Evolutionary conservation across 192 early-diverging fungal genomes (phyloP).

Genomic region (Backusella morwellensis): DNA sequence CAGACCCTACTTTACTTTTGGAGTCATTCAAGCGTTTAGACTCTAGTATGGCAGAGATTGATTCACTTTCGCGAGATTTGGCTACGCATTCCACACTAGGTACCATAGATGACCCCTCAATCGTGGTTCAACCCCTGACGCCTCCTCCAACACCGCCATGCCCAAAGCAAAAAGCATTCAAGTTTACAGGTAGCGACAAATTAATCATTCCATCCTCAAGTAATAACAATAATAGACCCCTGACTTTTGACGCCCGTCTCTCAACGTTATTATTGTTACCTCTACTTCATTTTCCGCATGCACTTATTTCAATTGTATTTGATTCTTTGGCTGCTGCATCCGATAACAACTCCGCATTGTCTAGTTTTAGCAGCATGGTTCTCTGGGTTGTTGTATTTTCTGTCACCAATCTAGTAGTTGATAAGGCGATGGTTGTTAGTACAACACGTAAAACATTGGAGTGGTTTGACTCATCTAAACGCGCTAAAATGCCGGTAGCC

Average conservation of each 20-base stretch:
- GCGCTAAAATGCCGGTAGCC: not conserved
- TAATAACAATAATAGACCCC: not conserved
- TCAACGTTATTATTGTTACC: conserved; percentile 6
- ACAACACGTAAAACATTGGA: not conserved
- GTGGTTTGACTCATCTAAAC: not conserved
- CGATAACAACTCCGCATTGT: not conserved
- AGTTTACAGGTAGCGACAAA: not conserved
- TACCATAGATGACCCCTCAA: not conserved
- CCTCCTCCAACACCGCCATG: conserved; percentile 1
- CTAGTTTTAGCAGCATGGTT: conserved; percentile 7
- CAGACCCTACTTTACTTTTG: conserved; percentile 2
- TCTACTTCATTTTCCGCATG: conserved; percentile 13
- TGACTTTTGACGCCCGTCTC: not conserved
- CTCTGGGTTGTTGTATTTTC: conserved; percentile 8
- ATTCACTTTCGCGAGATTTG: conserved; percentile 23
- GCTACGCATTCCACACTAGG: not conserved
- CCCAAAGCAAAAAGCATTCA: not conserved
- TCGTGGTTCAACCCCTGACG: not conserved
- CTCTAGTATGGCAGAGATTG: conserved; percentile 16
- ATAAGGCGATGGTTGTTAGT: not conserved
- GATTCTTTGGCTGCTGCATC: conserved; percentile 3
- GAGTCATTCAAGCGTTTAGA: conserved; percentile 24
- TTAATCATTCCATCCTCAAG: not conserved
- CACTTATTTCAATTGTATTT: conserved; percentile 15
- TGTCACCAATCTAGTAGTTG: conserved; percentile 5